Evolutionary conservation across 345 rosid species (phyloP).

Genomic region (Balakata baccata): DNA sequence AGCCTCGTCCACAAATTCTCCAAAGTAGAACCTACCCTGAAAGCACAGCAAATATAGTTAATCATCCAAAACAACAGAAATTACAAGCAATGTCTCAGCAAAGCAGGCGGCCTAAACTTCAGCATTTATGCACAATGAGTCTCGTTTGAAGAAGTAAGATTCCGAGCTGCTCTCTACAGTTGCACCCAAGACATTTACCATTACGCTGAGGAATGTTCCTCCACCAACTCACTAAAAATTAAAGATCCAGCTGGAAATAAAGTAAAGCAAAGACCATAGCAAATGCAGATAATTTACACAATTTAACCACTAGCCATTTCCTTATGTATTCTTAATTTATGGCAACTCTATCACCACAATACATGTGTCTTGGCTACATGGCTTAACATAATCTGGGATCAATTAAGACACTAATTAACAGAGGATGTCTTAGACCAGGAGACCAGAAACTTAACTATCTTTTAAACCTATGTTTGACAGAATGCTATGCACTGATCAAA

Average conservation of each 20-base stretch:
- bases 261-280: neutral
- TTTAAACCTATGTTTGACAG: neutral
- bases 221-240: neutral
- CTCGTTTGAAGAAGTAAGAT: neutral
- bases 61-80: neutral
- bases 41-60: conserved; percentile 16
- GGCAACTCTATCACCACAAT: neutral
- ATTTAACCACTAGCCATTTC: neutral
- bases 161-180: neutral
- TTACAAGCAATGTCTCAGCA: neutral
- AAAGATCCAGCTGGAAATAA: neutral
- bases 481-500: neutral
- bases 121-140: neutral
- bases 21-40: conserved; percentile 95
- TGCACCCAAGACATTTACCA: neutral
- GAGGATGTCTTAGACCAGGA: neutral
- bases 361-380: neutral
- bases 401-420: neutral
- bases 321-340: neutral
- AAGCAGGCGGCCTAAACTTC: neutral
- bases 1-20: conserved; percentile 59
- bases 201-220: neutral
- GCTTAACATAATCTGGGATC: neutral
- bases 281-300: neutral
- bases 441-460: conserved; percentile 1